Base-by-base conservation (phyloP, 2,329 filamentous ascomycete genomes). In the Botryosphaeria dothidea region DNA sequence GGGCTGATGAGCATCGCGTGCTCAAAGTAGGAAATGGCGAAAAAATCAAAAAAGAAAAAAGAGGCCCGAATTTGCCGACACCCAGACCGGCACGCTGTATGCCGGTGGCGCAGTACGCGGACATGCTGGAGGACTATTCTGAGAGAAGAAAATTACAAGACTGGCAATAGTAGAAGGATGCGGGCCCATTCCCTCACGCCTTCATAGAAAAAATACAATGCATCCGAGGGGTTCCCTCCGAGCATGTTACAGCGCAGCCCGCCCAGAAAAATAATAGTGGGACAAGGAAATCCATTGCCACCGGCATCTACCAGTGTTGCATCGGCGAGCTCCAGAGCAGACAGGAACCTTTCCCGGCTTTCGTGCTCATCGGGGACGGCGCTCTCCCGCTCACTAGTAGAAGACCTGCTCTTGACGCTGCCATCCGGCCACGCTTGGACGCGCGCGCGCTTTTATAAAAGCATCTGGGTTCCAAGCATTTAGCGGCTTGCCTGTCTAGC, bases 41-140 rank as follows among this genome's bases (percentile, higher is more conserved):
- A 41, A 41, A 41, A 43, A 13, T 64, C n/a, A 9, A 17, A 68
- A 67, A 56, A 48, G 25, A 48, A 15, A 7, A 48, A 48, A 8
- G n/a, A n/a, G n/a, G n/a, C n/a, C 13, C 15, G n/a, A n/a, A 51
- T 51, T 31, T 31, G n/a, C 25, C 45, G 45, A 52, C 48, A 23
- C 38, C 6, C 31, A 34, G 31, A 41, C 11, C 38, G 38, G 11
- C 38, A n/a, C 38, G 9, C 8, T 41, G 17, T 41, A 13, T 13
- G 38, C 15, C 38, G 9, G 38, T n/a, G 5, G 15, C 38, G 38
- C 31, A 6, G 31, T 11, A 34, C 13, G 31, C 31, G n/a, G n/a
- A n/a, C n/a, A n/a, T n/a, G n/a, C n/a, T n/a, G n/a, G n/a, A n/a
- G n/a, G n/a, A n/a, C n/a, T n/a, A n/a, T n/a, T n/a, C n/a, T n/a